phyloP scores from a whole-genome alignment of 2,329 filamentous ascomycete genomes.

The Fusarium concolor region DNA sequence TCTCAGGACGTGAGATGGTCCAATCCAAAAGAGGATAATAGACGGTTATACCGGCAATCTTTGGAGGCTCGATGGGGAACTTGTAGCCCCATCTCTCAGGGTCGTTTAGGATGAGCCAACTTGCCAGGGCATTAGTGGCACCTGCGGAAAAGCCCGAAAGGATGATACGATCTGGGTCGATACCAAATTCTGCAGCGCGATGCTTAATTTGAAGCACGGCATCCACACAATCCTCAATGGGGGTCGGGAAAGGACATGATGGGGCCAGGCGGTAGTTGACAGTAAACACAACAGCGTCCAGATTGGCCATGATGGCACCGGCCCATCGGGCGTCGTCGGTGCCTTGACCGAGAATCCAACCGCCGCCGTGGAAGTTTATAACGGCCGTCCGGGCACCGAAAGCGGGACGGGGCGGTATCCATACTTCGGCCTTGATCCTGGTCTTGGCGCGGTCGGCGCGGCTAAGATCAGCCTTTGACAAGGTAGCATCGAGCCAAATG shows the following conservation, averaged over 20 bases:
- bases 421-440: slow-evolving; percentile 60
- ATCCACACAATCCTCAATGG: slow-evolving; percentile 74
- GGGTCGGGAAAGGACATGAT: slow-evolving; percentile 71
- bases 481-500: slow-evolving; percentile 58
- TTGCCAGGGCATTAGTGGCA: slow-evolving; percentile 65
- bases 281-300: slow-evolving; percentile 69
- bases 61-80: slow-evolving; percentile 55
- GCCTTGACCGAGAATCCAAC: slow-evolving; percentile 71
- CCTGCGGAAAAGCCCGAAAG: slow-evolving; percentile 74
- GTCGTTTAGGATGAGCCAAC: slow-evolving; percentile 59
- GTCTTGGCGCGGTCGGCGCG: slow-evolving; percentile 50
- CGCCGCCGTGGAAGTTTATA: slow-evolving; percentile 76
- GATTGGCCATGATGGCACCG: slow-evolving; percentile 61
- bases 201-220: slow-evolving; percentile 70
- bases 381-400: slow-evolving; percentile 62
- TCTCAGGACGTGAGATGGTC: slow-evolving; percentile 66
- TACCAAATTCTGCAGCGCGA: slow-evolving; percentile 66
- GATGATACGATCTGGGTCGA: slow-evolving; percentile 67
- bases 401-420: slow-evolving; percentile 53
- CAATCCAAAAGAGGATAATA: slow-evolving; percentile 74
- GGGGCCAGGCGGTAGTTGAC: slow-evolving; percentile 78
- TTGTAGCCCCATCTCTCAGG: slow-evolving; percentile 55
- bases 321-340: slow-evolving; percentile 74
- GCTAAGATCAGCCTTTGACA: slow-evolving; percentile 51
- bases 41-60: slow-evolving; percentile 64